Evolutionary conservation across 2,329 filamentous ascomycete genomes (phyloP), one percentile per base, ranked within the genome.

Genomic region (Colletotrichum echinochloae): DNA sequence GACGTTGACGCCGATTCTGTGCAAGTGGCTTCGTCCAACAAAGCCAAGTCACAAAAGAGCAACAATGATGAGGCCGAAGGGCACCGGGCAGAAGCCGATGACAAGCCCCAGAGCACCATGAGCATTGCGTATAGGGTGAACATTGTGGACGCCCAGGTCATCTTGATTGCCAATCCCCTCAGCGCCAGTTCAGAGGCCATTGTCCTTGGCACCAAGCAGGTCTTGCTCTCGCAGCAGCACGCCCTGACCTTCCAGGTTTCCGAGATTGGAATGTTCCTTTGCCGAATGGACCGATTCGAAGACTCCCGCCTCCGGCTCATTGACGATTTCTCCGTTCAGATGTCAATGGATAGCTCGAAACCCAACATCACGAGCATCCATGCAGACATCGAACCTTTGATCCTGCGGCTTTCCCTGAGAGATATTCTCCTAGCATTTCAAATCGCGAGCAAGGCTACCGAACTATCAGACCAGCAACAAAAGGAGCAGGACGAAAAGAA

Each of bases 221-320:
- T 98, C 16, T 86, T 98, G 2, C 87, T 98, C 14, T 97, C 95
- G 2, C 93, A 97, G 76, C 97, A 99, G 79, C 94, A 98, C 82
- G 94, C 95, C 11, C 88, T 97, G 75, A 98, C 96, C 0, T 88
- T 99, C 77, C 95, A 99, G 78, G 90, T 99, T 3, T 95, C 94
- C 9, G 91, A 98, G 77, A 89, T 98, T 63, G 96, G 96, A 75
- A 99, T 99, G 96, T 99, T 98, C 79, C 82, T 99, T 39, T 99
- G 97, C 78, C 92, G 96, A 16, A 99, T 99, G 96, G 97, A 99
- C 80, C 93, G 91, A 73, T 98, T 98, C 75, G 95, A 99, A 75
- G 94, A 93, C 4, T 95, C 92, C 49, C 90, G 94, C 46, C 86
- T 99, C 56, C 91, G 96, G 23, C 97, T 99, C 72, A 89, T 99